Evolutionary conservation across 1,284 basidiomycete genomes (phyloP), one percentile per base, ranked within the genome.

Genomic region (Cutaneotrichosporon mucoides): DNA sequence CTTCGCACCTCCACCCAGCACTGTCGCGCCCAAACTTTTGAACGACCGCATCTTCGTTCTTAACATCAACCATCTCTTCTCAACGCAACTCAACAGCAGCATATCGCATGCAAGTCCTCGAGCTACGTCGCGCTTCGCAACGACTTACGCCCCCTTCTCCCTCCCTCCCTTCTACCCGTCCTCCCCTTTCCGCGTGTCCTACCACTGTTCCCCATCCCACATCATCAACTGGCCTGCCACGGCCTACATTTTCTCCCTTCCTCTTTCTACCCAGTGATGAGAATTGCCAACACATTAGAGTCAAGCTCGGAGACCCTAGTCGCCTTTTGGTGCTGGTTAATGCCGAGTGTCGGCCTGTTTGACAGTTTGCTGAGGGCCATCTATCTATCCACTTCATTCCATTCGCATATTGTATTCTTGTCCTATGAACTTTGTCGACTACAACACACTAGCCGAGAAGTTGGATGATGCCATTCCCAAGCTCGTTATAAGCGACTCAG

Each of bases 231-330:
- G 24, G 24, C 37, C 48, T 6, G 43, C 16, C 47, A 38, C 35
- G 38, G 33, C 49, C n/a, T 16, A 40, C 47, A 38, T 37, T 43
- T 35, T 40, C 24, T 43, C 53, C 52, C 36, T 35, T 42, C 46
- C 51, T 13, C 35, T 12, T 10, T 15, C 52, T 24, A 15, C 57
- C 63, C 63, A 34, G 56, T 65, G 63, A 65, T 65, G 63, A 65
- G 63, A 65, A 57, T 65, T 65, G 63, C 63, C 63, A 65, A 65
- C 63, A 65, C 46, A 62, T 46, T 65, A 65, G 63, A 65, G 63
- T 65, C 63, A 65, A 65, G 63, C 63, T 65, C 63, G 59, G 57
- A 65, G 61, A 65, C 63, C 63, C 61, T 63, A 63, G 62, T 63
- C 46, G 52, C 48, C 56, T 55, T 51, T 33, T 37, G 59, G 61